Percentiles rank a stretch among this genome's conserved stretches.
phyloP scores from a whole-genome alignment of 2,329 filamentous ascomycete species.

The Fusarium setosum region DNA sequence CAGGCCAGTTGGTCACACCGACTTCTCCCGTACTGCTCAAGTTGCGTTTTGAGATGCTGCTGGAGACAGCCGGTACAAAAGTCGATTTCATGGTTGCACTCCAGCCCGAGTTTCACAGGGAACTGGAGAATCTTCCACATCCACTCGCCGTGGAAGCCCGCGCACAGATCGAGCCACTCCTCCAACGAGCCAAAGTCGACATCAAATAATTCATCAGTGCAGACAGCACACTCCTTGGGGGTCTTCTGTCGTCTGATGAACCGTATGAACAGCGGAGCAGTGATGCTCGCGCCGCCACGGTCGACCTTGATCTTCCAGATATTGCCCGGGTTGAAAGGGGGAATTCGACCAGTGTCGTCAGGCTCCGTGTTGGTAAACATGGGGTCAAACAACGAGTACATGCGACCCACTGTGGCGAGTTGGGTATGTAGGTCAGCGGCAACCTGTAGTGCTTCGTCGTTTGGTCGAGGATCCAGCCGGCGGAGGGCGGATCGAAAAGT shows the following conservation, averaged over 20 bases:
- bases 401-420: background rate
- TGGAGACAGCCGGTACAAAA: conserved; percentile 10
- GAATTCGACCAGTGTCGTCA: background rate
- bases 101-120: conserved; percentile 2
- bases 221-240: conserved; percentile 4
- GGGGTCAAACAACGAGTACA: background rate
- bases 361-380: background rate
- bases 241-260: background rate
- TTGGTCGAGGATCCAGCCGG: background rate
- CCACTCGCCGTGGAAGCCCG: conserved; percentile 14
- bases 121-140: conserved; percentile 21
- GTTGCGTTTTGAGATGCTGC: background rate
- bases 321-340: background rate
- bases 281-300: background rate
- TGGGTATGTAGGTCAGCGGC: background rate
- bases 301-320: conserved; percentile 5
- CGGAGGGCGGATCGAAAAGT: background rate
- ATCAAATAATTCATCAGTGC: conserved; percentile 9
- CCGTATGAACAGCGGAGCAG: background rate
- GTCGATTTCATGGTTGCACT: conserved; percentile 11
- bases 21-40: conserved; percentile 14
- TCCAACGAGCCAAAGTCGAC: conserved; percentile 3
- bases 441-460: background rate
- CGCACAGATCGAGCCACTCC: conserved; percentile 7
- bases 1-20: conserved; percentile 10